phyloP scores from a whole-genome alignment of 345 rosid species.

The Ceriops tagal region DNA sequence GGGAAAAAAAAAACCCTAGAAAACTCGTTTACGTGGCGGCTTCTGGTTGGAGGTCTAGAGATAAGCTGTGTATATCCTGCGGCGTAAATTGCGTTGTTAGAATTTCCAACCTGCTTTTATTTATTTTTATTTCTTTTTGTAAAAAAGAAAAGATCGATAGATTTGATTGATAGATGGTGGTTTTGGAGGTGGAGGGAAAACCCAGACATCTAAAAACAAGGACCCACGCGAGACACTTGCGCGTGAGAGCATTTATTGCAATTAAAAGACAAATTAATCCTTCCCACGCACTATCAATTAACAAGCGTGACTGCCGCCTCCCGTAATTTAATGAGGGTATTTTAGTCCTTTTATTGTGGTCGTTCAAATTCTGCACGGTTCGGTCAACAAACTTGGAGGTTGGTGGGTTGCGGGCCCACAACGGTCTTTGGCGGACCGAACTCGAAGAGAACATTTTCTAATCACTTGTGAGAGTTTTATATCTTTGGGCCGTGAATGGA shows the following conservation, averaged over 20 bases:
- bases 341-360: too few relatives aligned
- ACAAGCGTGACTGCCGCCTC: conserved; percentile 31
- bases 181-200: conserved; percentile 1
- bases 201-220: not conserved
- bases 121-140: not conserved
- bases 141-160: too few relatives aligned
- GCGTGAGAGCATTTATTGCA: too few relatives aligned
- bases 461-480: too few relatives aligned
- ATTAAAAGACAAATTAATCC: conserved; percentile 33
- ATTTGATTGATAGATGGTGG: too few relatives aligned
- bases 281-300: conserved; percentile 26
- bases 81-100: conserved; percentile 2
- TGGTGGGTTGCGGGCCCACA: too few relatives aligned
- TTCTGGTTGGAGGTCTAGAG: conserved; percentile 11
- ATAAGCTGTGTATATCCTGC: not conserved
- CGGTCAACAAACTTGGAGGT: too few relatives aligned
- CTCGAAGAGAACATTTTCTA: too few relatives aligned
- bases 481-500: too few relatives aligned
- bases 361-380: too few relatives aligned
- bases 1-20: not conserved
- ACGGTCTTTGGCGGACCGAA: too few relatives aligned
- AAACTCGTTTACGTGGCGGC: conserved; percentile 34
- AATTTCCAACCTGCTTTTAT: not conserved
- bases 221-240: not conserved
- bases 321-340: too few relatives aligned